Base-by-base conservation (phyloP, 2,329 filamentous ascomycete species). In the Monosporascus ibericus region DNA sequence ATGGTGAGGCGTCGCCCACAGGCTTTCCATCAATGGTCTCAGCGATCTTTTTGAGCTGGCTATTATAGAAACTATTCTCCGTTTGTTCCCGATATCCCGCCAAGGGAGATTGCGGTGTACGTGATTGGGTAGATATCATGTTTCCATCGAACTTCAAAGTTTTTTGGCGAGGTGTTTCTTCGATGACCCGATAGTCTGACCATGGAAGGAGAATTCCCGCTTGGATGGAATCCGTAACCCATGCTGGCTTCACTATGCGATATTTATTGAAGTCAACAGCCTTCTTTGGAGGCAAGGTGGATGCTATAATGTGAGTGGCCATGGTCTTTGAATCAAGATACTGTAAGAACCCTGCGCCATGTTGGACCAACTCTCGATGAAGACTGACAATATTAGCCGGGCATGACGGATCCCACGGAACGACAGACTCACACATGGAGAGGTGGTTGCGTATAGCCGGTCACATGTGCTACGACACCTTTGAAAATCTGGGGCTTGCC, bases 271-370 rank as follows among this genome's bases (percentile, higher is more conserved):
- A 96, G 58, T 99, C 94, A 50, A 92, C 82, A 27, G 84, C 84
- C 70, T 99, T 99, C 73, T 96, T 97, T 0, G 90, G 92, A 0
- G 94, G 94, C 22, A 99, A 75, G 50, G 83, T 87, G 49, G 90
- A 92, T 3, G 92, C 92, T 61, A 99, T 91, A 60, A 99, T 96
- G 67, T 99, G 92, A 1, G 95, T 99, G 0, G 91, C 92, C 67
- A 88, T 87, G 1, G 92, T 97, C 74, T 99, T 99, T 38, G 86
- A 88, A 68, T 96, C 92, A 11, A 99, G 75, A 63, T 97, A 97
- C 68, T 99, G 94, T 55, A 96, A 79, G 61, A 96, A 97, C 0
- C 88, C 89, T 34, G 92, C 95, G n/a, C 94, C 94, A 80, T 97
- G 85, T 61, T 87, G 83, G 18, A 99, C 92, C 52, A 99, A 87